Conservation (phyloP, 495 filamentous ascomycete species). For the Lasiosphaeria miniovina region DNA sequence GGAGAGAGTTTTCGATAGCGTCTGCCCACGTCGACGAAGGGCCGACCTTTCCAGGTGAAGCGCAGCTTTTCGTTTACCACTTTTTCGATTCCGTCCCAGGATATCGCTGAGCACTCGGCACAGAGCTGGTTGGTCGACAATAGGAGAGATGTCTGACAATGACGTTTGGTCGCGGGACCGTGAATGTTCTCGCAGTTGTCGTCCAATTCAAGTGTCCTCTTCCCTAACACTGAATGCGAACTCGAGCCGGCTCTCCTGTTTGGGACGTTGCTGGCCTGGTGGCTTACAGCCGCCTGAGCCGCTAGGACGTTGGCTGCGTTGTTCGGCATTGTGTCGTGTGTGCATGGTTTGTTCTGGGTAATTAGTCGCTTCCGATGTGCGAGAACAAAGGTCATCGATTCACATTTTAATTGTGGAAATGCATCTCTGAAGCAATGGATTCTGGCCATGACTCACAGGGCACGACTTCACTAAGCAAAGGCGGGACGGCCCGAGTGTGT, state of each 20-base stretch:
- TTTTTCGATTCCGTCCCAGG: conserved; percentile 7
- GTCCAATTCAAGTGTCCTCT: conserved; percentile 7
- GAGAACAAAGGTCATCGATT: neutral
- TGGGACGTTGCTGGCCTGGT: neutral
- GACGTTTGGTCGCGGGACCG: conserved; percentile 1
- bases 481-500: neutral
- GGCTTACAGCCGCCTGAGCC: neutral
- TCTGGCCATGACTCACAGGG: conserved; percentile 3
- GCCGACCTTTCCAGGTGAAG: conserved; percentile 8
- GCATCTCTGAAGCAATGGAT: neutral
- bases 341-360: conserved; percentile 8
- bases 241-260: neutral
- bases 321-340: conserved; percentile 4
- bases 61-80: conserved; percentile 10
- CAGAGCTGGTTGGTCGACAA: conserved; percentile 5
- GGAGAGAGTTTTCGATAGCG: conserved; percentile 17
- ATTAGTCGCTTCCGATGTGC: neutral
- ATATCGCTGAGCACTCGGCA: conserved; percentile 6
- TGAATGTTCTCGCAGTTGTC: neutral
- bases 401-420: neutral
- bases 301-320: neutral
- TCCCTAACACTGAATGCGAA: conserved; percentile 4
- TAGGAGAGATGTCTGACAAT: neutral
- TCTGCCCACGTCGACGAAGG: conserved; percentile 15
- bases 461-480: neutral